These are phyloP conservation scores for Pachysandra terminalis DNA, from an alignment of 164 flowering plant genomes.

Conservation along the genomic window DNA sequence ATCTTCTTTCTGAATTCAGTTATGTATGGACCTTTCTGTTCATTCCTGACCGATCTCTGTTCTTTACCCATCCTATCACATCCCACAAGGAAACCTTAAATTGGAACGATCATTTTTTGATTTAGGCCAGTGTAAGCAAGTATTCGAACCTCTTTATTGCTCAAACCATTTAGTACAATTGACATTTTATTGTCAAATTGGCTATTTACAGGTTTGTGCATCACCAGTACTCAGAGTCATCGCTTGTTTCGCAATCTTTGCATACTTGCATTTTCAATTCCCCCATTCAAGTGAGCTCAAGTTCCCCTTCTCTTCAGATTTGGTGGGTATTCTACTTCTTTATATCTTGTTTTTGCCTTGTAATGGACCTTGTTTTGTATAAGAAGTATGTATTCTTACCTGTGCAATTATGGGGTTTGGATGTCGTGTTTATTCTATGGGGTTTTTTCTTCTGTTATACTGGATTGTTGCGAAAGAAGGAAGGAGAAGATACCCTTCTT, in stretches of 20 bases:
- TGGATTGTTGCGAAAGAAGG: conserved; percentile 36
- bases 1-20: too few species aligned
- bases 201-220: too few species aligned
- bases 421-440: conserved; percentile 34
- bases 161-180: too few species aligned
- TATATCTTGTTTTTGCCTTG: conserved; percentile 43
- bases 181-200: too few species aligned
- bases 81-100: too few species aligned
- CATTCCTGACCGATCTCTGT: too few species aligned
- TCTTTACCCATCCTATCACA: too few species aligned
- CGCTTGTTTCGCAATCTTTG: conserved; percentile 49
- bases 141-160: too few species aligned
- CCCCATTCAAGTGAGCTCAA: conserved; percentile 23
- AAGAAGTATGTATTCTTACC: conserved; percentile 16
- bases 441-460: conserved; percentile 49
- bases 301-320: conserved; percentile 44
- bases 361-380: conserved; percentile 35
- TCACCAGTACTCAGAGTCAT: too few species aligned
- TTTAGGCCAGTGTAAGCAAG: too few species aligned
- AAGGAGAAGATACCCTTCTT: conserved; percentile 25
- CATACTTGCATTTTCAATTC: conserved; percentile 33
- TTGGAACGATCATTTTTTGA: too few species aligned
- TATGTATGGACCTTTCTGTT: too few species aligned
- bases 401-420: conserved; percentile 33
- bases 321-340: conserved; percentile 54